Evolutionary conservation across 345 rosid species (phyloP).

Genomic region (Hirschfeldia incana): DNA sequence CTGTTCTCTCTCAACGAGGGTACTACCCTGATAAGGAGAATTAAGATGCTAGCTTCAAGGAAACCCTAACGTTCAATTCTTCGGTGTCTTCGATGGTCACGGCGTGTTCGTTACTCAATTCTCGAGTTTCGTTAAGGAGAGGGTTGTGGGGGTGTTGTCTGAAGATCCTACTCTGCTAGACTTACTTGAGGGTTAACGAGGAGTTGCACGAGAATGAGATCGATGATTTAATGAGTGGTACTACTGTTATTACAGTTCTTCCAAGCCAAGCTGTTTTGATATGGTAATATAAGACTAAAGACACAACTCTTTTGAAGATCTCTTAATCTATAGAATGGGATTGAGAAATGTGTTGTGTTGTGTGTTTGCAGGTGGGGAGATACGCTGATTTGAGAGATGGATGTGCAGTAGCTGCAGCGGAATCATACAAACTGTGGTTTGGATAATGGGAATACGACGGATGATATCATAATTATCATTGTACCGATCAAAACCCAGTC

Average conservation of each 20-base stretch:
- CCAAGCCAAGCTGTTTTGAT: slow-evolving; percentile 82
- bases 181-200: slow-evolving; percentile 58
- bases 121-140: slow-evolving; percentile 75
- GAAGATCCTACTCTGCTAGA: slow-evolving; percentile 66
- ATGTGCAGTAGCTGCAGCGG: slow-evolving; percentile 86
- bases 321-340: background rate
- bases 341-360: slow-evolving; percentile 18
- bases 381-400: slow-evolving; percentile 86
- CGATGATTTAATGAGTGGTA: slow-evolving; percentile 95
- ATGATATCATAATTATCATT: slow-evolving; percentile 92
- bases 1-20: slow-evolving; percentile 74
- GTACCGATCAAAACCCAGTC: slow-evolving; percentile 71
- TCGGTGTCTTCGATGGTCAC: slow-evolving; percentile 94
- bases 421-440: slow-evolving; percentile 89
- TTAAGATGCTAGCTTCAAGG: slow-evolving; percentile 85
- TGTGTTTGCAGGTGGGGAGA: slow-evolving; percentile 57
- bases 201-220: slow-evolving; percentile 74
- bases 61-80: slow-evolving; percentile 85
- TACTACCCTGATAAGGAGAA: slow-evolving; percentile 86
- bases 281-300: slow-evolving; percentile 52
- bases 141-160: slow-evolving; percentile 61
- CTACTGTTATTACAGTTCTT: slow-evolving; percentile 91
- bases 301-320: too few species aligned
- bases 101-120: slow-evolving; percentile 77
- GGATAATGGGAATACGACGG: slow-evolving; percentile 88